Evolutionary conservation across 2,329 filamentous ascomycete genomes (phyloP), one percentile per base, ranked within the genome.

Genomic region (Colletotrichum camelliae): DNA sequence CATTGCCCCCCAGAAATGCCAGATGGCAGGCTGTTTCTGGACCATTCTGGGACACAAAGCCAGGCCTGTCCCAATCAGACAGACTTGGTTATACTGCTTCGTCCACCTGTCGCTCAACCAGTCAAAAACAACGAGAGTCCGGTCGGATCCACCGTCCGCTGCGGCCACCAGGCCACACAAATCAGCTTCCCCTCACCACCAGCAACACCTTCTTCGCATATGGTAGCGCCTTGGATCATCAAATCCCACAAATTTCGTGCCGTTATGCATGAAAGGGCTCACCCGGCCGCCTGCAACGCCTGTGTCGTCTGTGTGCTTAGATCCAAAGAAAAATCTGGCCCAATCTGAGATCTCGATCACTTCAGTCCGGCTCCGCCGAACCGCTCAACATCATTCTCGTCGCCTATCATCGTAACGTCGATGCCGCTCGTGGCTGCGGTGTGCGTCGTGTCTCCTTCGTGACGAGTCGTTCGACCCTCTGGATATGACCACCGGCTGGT

Each of bases 401-500:
- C 81, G 80, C 70, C 80, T 80, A 74, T 78, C 81, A n/a, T 82
- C 81, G 74, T 78, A 79, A 48, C 79, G 77, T 70, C 79, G 80
- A 73, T 78, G 73, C 52, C 78, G 77, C 72, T 81, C 79, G 61
- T 79, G 71, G 60, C 80, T 80, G 52, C 79, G 81, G 72, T 84
- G 81, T 78, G 82, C 81, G 52, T 83, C 82, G 73, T 81, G 81
- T 73, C 82, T 83, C 71, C 84, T 81, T 72, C 82, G 82, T 31
- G 83, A 81, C 61, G 81, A 80, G 48, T 86, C 83, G 39, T 80
- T 81, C 24, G 83, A 82, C 13, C 82, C 85, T 77, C 86, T 85
- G 31, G 86, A 86, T 65, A 92, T 87, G 39, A 90, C 80, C 18
- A 92, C 83, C 10, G 90, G 90, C 75, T 89, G 87, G 79, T 92